Conservation (phyloP, 2,329 filamentous ascomycete species). For the Verticillium zaregamsianum region DNA sequence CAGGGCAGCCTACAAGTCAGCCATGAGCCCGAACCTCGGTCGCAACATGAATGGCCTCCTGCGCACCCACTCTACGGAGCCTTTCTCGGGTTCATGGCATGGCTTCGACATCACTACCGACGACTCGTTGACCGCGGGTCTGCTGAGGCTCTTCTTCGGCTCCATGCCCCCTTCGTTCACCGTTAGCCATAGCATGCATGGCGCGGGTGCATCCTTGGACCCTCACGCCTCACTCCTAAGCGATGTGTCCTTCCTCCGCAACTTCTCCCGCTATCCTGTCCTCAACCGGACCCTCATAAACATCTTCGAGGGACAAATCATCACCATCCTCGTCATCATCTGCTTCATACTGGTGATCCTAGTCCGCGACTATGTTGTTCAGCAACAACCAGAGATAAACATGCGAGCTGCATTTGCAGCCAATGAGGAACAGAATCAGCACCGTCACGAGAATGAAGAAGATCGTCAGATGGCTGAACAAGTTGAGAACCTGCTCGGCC, state of each 20-base stretch:
- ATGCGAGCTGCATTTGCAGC: constrained; percentile 64
- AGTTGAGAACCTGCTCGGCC: neutral
- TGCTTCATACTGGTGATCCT: constrained; percentile 96
- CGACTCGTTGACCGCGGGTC: constrained; percentile 26
- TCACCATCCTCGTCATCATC: constrained; percentile 85
- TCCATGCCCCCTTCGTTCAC: constrained; percentile 8
- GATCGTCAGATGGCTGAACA: constrained; percentile 10
- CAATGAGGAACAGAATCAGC: constrained; percentile 1
- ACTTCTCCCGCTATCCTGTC: constrained; percentile 62
- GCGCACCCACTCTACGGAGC: constrained; percentile 18
- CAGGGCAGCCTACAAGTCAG: neutral
- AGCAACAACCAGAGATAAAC: constrained; percentile 92
- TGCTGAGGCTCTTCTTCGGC: constrained; percentile 24
- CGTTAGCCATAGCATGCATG: neutral
- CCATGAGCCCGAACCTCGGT: constrained; percentile 18
- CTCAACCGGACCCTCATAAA: constrained; percentile 79
- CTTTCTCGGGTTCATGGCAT: constrained; percentile 20
- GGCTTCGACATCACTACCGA: constrained; percentile 25
- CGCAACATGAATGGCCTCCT: constrained; percentile 28
- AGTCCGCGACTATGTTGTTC: constrained; percentile 95
- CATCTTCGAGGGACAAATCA: constrained; percentile 86
- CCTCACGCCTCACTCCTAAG: constrained; percentile 46
- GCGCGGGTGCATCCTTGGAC: neutral
- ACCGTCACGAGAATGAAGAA: neutral
- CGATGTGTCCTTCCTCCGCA: constrained; percentile 52